These are phyloP conservation scores for Boechera retrofracta DNA, from an alignment of 345 rosid species.

Conservation along the genomic window DNA sequence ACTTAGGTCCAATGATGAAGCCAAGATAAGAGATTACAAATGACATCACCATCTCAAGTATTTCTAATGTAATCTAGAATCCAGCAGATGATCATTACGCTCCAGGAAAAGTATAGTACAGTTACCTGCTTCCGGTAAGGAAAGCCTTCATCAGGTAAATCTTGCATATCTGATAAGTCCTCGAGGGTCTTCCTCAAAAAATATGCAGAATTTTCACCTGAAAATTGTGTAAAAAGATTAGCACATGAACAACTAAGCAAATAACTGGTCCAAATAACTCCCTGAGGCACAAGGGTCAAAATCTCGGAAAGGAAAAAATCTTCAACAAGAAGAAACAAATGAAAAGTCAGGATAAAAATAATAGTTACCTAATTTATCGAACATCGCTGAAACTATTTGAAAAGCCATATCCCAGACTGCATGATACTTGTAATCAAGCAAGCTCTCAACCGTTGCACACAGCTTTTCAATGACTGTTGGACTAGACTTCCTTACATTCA, in stretches of 20 bases:
- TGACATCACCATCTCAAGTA: slow-evolving; percentile 19
- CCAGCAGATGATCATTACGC: slow-evolving; percentile 11
- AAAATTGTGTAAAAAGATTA: slow-evolving; percentile 29
- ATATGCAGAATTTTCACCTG: slow-evolving; percentile 74
- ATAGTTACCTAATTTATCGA: slow-evolving; percentile 80
- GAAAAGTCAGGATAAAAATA: background rate
- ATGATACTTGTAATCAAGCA: slow-evolving; percentile 81
- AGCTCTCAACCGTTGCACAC: slow-evolving; percentile 76
- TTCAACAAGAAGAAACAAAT: slow-evolving; percentile 20
- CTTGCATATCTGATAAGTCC: slow-evolving; percentile 85
- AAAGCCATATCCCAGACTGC: slow-evolving; percentile 85
- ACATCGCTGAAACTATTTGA: slow-evolving; percentile 78
- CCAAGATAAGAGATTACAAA: slow-evolving; percentile 23
- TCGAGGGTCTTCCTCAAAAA: slow-evolving; percentile 77
- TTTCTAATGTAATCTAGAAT: slow-evolving; percentile 20
- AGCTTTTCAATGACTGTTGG: slow-evolving; percentile 83
- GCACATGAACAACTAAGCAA: slow-evolving; percentile 18
- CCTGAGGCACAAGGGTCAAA: slow-evolving; percentile 11
- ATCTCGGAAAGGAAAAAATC: background rate
- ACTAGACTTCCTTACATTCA: slow-evolving; percentile 53
- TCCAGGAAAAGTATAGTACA: slow-evolving; percentile 1
- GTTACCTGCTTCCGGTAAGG: slow-evolving; percentile 85
- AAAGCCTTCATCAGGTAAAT: slow-evolving; percentile 82
- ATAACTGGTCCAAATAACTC: slow-evolving; percentile 12
- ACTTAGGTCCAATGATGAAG: slow-evolving; percentile 8